Conservation (phyloP, 2,329 filamentous ascomycete species). For the Ophiostoma ips region DNA sequence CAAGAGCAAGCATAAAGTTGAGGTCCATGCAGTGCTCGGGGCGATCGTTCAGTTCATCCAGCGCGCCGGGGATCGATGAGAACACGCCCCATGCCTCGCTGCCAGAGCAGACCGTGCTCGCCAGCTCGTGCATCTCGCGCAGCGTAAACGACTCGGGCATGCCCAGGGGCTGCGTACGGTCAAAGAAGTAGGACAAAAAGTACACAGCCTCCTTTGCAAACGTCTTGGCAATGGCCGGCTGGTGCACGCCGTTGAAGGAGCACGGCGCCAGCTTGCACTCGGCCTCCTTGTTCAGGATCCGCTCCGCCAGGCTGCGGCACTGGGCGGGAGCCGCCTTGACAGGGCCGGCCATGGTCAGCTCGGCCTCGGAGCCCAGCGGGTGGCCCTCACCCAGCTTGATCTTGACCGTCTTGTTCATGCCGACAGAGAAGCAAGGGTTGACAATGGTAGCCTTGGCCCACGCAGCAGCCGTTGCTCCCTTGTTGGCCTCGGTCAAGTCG, state of each 20-base stretch:
- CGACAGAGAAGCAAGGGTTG: conserved; percentile 78
- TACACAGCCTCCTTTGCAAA: conserved; percentile 86
- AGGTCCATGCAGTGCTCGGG: conserved; percentile 91
- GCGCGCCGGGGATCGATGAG: conserved; percentile 56
- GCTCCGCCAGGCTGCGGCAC: conserved; percentile 81
- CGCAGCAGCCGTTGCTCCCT: conserved; percentile 38
- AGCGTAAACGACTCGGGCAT: conserved; percentile 98
- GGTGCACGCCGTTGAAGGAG: conserved; percentile 95
- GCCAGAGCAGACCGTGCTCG: conserved; percentile 72
- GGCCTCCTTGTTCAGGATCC: conserved; percentile 76
- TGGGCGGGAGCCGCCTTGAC: conserved; percentile 61
- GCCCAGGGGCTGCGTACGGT: conserved; percentile 82
- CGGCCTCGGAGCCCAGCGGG: conserved; percentile 46
- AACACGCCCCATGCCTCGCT: conserved; percentile 70
- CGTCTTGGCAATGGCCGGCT: conserved; percentile 82
- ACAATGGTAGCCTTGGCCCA: conserved; percentile 61
- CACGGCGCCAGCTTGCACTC: conserved; percentile 77
- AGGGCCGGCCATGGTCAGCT: conserved; percentile 81
- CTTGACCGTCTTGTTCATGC: conserved; percentile 59
- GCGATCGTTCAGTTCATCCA: conserved; percentile 65
- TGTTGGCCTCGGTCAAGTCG: conserved; percentile 51
- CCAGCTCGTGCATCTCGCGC: conserved; percentile 74
- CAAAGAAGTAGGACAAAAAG: conserved; percentile 96
- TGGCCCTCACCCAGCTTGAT: conserved; percentile 56
- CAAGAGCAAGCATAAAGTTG: conserved; percentile 86